Evolutionary conservation across 164 flowering plant genomes (phyloP).

Genomic region (Aristolochia fimbriata): DNA sequence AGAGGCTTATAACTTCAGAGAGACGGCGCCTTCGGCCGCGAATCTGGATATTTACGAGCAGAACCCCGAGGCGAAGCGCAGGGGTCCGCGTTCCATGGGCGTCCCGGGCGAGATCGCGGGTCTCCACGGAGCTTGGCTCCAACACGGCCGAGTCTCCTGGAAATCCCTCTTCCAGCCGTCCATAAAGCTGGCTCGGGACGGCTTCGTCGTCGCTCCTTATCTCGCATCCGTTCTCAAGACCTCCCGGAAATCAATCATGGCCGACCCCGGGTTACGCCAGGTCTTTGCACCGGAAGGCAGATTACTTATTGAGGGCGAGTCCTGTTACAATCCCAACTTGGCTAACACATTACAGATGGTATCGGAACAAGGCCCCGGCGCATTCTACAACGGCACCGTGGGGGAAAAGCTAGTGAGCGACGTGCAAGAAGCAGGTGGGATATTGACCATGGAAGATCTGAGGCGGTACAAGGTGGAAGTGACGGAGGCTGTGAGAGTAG

Average conservation of each 20-base stretch:
- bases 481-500: constrained; percentile 47
- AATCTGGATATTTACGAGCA: constrained; percentile 74
- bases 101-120: constrained; percentile 98
- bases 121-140: constrained; percentile 72
- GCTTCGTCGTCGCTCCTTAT: constrained; percentile 52
- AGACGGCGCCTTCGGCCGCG: constrained; percentile 88
- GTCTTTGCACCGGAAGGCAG: constrained; percentile 70
- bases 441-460: constrained; percentile 84
- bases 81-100: constrained; percentile 68
- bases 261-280: constrained; percentile 57
- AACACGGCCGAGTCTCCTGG: constrained; percentile 76
- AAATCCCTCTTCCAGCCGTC: constrained; percentile 58
- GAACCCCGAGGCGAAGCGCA: constrained; percentile 31
- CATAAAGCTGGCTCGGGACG: constrained; percentile 65
- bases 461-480: constrained; percentile 57
- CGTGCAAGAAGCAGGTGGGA: constrained; percentile 75
- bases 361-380: constrained; percentile 71
- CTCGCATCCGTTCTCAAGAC: constrained; percentile 24
- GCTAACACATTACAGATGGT: constrained; percentile 47
- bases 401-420: constrained; percentile 72
- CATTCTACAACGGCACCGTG: constrained; percentile 60
- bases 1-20: constrained; percentile 66
- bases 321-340: constrained; percentile 61
- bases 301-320: constrained; percentile 56
- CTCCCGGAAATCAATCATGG: constrained; percentile 15